Percentiles rank a stretch among this genome's conserved stretches.
These are phyloP conservation scores for Saturnispora kantuleensis DNA, from an alignment of 805 yeast species.

Conservation along the genomic window DNA sequence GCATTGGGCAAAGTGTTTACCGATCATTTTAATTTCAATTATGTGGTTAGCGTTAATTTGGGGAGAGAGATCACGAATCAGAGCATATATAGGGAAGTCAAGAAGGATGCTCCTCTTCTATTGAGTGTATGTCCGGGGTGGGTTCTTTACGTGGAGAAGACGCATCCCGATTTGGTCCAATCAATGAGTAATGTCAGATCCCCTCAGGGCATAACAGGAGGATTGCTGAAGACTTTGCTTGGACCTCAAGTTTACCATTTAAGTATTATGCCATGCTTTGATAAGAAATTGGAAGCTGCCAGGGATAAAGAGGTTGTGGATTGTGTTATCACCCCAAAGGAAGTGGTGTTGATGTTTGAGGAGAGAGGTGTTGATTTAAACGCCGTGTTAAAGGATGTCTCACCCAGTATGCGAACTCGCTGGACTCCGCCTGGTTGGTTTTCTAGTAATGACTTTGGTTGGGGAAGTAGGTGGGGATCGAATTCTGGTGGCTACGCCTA, in stretches of 20 bases:
- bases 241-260: constrained; percentile 56
- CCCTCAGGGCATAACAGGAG: constrained; percentile 90
- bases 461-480: constrained; percentile 72
- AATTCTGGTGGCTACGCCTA: constrained; percentile 85
- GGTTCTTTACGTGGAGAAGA: constrained; percentile 91
- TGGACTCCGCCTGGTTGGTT: constrained; percentile 57
- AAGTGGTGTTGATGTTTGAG: constrained; percentile 45
- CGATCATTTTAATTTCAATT: constrained; percentile 53
- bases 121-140: constrained; percentile 91
- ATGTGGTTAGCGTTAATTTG: constrained; percentile 75
- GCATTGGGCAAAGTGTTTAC: constrained; percentile 49
- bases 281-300: constrained; percentile 90
- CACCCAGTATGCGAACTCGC: constrained; percentile 14
- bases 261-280: constrained; percentile 94
- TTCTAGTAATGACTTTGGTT: constrained; percentile 31
- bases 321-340: constrained; percentile 89
- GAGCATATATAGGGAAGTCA: constrained; percentile 35
- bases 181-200: constrained; percentile 66
- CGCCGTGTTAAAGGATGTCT: constrained; percentile 16
- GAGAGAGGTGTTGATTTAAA: constrained; percentile 37
- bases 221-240: constrained; percentile 49
- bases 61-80: constrained; percentile 63
- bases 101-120: constrained; percentile 37
- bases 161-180: constrained; percentile 78
- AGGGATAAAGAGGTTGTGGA: constrained; percentile 65